These are phyloP conservation scores for Eimeria zaria DNA, from an alignment of 169 alveolate genomes.

Conservation along the genomic window DNA sequence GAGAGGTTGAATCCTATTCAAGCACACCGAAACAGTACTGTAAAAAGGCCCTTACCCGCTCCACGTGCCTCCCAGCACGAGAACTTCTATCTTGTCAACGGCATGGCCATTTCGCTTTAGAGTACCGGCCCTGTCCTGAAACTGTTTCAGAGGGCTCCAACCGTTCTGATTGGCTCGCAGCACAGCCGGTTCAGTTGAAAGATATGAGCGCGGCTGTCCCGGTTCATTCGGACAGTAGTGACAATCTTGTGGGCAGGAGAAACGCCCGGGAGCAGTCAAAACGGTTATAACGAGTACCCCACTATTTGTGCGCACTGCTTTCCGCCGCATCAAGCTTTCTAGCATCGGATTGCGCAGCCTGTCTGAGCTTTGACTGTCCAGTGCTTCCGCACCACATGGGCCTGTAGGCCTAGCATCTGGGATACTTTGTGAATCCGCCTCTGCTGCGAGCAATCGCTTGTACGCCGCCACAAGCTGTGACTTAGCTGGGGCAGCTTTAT, in stretches of 20 bases:
- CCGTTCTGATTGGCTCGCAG: constrained; percentile 97
- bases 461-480: constrained; percentile 88
- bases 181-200: constrained; percentile 98
- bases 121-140: constrained; percentile 96
- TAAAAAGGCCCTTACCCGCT: constrained; percentile 81
- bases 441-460: constrained; percentile 84
- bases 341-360: constrained; percentile 79
- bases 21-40: too few relatives aligned
- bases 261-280: constrained; percentile 97
- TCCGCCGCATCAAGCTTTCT: constrained; percentile 90
- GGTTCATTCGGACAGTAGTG: constrained; percentile 98
- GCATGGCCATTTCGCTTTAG: constrained; percentile 96
- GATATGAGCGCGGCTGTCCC: constrained; percentile 97
- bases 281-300: constrained; percentile 97
- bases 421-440: background rate
- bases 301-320: constrained; percentile 94
- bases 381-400: background rate
- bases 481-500: constrained; percentile 87
- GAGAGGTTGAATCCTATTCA: background rate
- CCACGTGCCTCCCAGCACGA: constrained; percentile 98
- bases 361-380: constrained; percentile 76
- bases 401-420: background rate
- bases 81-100: constrained; percentile 96
- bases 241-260: constrained; percentile 97
- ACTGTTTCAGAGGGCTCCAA: constrained; percentile 95